Evolutionary conservation across 805 yeast genomes (phyloP), one percentile per base, ranked within the genome.

Genomic region (Kazachstania africana): DNA sequence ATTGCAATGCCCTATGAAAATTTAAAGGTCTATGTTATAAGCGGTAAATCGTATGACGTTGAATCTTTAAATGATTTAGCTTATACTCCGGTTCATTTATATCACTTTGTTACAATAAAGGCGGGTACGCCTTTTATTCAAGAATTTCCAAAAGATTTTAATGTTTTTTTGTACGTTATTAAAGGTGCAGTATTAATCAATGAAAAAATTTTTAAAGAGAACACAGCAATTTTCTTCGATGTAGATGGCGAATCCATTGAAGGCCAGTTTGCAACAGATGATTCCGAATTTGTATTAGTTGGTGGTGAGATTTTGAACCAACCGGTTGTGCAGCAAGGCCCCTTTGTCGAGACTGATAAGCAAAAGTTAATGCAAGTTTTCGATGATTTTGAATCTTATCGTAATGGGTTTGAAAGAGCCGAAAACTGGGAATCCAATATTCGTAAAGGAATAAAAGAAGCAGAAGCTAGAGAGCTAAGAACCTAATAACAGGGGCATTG

Each of bases 301-400:
- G 91, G 83, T 17, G 94, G 94, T 33, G 56, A 79, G 50, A 67
- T 69, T 12, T 60, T 81, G 35, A 68, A 79, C 42, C 94, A 83
- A 59, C 70, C 72, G 12, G 64, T 79, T 32, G 80, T 81, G 16
- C 95, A 84, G 49, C 77, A 83, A 48, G 95, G 95, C 12, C 95
- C 95, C 8, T 85, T 85, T 50, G 95, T 85, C 13, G 87, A 80
- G 36, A 70, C 79, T 9, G 59, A 78, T 15, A 63, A 65, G 31
- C 78, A 72, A 30, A 72, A 70, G 38, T 77, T 84, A 36, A 65
- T 72, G 40, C 55, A 77, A 43, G 91, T 82, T 0, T 75, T 80
- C 44, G 44, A 57, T 53, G 84, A 79, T 49, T 85, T 78, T 50
- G 85, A 77, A 53, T 49, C 56, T 31, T 77, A 71, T 32, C 52